Percentiles rank a stretch among this genome's conserved stretches.
Conservation (phyloP, 805 yeast genomes). For the Blastobotrys muscicola region DNA sequence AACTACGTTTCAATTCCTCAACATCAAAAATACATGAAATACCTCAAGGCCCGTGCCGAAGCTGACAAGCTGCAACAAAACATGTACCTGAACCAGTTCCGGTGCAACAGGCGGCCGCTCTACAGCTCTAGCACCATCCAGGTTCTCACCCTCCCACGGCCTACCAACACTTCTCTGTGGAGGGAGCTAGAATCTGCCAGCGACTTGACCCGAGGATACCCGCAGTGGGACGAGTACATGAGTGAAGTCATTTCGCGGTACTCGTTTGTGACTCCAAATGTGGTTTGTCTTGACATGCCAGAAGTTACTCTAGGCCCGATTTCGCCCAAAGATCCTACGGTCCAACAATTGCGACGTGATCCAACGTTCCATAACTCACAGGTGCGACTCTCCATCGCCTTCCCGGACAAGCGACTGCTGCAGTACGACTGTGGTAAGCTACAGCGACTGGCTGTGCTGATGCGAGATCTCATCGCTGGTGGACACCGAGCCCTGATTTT, state of each 20-base stretch:
- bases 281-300: slow-evolving; percentile 61
- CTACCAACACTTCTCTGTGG: background rate
- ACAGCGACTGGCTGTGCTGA: slow-evolving; percentile 67
- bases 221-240: slow-evolving; percentile 10
- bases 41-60: slow-evolving; percentile 41
- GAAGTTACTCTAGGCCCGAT: slow-evolving; percentile 9
- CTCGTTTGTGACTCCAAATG: slow-evolving; percentile 83
- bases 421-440: slow-evolving; percentile 97
- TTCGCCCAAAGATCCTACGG: background rate
- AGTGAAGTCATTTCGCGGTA: slow-evolving; percentile 28
- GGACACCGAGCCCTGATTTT: slow-evolving; percentile 94
- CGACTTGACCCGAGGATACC: slow-evolving; percentile 14
- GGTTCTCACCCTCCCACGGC: slow-evolving; percentile 25
- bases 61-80: slow-evolving; percentile 46
- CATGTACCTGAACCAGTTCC: slow-evolving; percentile 52
- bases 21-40: slow-evolving; percentile 50
- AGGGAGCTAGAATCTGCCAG: slow-evolving; percentile 7
- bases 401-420: slow-evolving; percentile 86
- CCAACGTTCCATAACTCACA: slow-evolving; percentile 73
- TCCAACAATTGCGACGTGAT: slow-evolving; percentile 4
- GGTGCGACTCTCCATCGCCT: slow-evolving; percentile 80
- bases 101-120: slow-evolving; percentile 63
- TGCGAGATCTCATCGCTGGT: slow-evolving; percentile 67
- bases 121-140: slow-evolving; percentile 53
- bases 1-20: slow-evolving; percentile 29